phyloP scores from a whole-genome alignment of 345 rosid genomes.

The Dimocarpus longan region DNA sequence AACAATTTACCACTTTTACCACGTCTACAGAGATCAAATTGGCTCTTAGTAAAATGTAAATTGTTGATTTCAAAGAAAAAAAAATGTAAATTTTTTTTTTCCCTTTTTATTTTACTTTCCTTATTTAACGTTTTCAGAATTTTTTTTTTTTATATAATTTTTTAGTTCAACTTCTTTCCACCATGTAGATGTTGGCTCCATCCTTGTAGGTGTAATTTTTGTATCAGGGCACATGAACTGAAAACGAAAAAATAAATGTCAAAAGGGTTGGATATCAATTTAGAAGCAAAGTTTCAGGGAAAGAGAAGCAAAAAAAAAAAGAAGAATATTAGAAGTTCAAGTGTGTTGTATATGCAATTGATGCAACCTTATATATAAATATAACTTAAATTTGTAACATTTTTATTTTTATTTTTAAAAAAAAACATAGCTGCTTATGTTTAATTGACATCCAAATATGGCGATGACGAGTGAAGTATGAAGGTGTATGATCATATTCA shows the following conservation, averaged over 20 bases:
- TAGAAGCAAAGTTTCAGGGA: slow-evolving; percentile 13
- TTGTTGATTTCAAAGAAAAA: not conserved
- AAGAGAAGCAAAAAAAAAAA: not conserved
- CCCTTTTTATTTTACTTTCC: not conserved
- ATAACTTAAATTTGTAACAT: not conserved
- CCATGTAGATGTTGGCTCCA: slow-evolving; percentile 23
- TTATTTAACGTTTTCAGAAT: slow-evolving; percentile 17
- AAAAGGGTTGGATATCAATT: slow-evolving; percentile 27
- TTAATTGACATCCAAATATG: too few relatives aligned
- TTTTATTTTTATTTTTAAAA: too few relatives aligned
- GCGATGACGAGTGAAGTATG: too few relatives aligned
- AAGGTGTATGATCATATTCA: too few relatives aligned
- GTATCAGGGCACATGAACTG: slow-evolving; percentile 24
- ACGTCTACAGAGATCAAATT: slow-evolving; percentile 20
- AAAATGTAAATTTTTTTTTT: too few relatives aligned
- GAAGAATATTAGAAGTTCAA: slow-evolving; percentile 6
- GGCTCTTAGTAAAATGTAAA: slow-evolving; percentile 42
- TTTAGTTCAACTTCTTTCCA: slow-evolving; percentile 13
- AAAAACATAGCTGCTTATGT: too few relatives aligned
- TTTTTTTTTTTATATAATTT: slow-evolving; percentile 25
- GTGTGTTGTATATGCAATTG: not conserved
- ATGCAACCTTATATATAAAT: not conserved
- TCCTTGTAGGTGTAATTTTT: slow-evolving; percentile 25
- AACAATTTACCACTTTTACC: slow-evolving; percentile 30
- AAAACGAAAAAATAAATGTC: slow-evolving; percentile 25